These are phyloP conservation scores for Colletotrichum sp. DNA, from an alignment of 2,329 filamentous ascomycete genomes.

Conservation along the genomic window DNA sequence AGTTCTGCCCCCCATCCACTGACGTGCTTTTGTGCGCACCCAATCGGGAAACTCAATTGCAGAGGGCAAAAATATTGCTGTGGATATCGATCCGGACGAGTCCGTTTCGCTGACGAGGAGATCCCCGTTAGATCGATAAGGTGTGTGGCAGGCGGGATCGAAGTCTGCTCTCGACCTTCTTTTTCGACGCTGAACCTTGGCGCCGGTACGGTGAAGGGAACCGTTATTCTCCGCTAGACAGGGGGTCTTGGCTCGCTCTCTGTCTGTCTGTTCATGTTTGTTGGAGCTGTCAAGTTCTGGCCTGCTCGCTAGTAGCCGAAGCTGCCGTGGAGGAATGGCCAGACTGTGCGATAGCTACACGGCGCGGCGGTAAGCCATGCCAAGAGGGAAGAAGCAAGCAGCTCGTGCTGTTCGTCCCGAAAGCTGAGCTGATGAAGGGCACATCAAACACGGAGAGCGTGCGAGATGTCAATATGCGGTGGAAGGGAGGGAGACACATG, in stretches of 20 bases:
- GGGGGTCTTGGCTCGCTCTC: neutral
- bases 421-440: neutral
- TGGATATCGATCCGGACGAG: neutral
- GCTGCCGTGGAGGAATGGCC: neutral
- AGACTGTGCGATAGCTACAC: neutral
- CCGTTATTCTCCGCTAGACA: neutral
- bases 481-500: neutral
- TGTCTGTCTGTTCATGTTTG: neutral
- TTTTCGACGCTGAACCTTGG: neutral
- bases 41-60: neutral
- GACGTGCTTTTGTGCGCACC: neutral
- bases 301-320: neutral
- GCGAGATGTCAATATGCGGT: neutral
- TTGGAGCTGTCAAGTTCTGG: neutral
- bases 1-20: neutral
- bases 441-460: neutral
- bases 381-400: neutral
- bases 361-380: neutral
- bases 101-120: neutral
- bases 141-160: neutral
- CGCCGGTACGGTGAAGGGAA: neutral
- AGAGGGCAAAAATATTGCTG: neutral
- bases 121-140: constrained; percentile 11
- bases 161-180: neutral
- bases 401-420: neutral